Percentiles rank a stretch among this genome's conserved stretches.
phyloP scores from a whole-genome alignment of 2,329 filamentous ascomycete genomes.

The Paraphaeosphaeria sporulosa region DNA sequence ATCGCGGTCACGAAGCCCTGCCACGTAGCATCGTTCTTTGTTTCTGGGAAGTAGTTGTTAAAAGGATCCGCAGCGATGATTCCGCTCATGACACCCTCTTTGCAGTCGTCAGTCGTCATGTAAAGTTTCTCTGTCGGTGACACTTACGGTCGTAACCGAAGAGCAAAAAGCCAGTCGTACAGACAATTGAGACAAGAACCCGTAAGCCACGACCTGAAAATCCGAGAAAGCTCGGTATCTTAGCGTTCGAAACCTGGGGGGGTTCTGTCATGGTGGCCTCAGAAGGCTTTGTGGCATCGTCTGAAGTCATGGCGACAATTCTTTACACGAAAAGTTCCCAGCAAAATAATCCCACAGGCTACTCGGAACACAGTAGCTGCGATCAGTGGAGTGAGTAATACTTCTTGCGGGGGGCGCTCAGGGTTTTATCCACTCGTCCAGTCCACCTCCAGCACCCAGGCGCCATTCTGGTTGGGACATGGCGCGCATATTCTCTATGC shows the following conservation, averaged over 20 bases:
- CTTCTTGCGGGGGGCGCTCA: constrained; percentile 14
- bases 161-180: constrained; percentile 41
- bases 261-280: constrained; percentile 6
- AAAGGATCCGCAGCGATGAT: constrained; percentile 47
- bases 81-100: constrained; percentile 48
- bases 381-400: background rate
- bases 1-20: constrained; percentile 61
- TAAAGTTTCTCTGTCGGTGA: background rate
- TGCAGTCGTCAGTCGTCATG: background rate
- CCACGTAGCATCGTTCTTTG: constrained; percentile 53
- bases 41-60: constrained; percentile 50
- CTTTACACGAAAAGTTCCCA: constrained; percentile 3
- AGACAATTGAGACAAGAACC: constrained; percentile 38
- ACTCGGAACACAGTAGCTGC: background rate
- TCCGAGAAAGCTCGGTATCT: constrained; percentile 40
- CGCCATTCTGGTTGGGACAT: constrained; percentile 13
- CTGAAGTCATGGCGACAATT: constrained; percentile 11
- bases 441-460: constrained; percentile 9
- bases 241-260: background rate
- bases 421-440: constrained; percentile 25
- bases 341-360: constrained; percentile 2
- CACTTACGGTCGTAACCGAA: constrained; percentile 44
- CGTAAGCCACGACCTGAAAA: constrained; percentile 35
- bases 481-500: constrained; percentile 9
- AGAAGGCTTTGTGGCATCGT: constrained; percentile 5